phyloP scores from a whole-genome alignment of 768 basidiomycete species.

The Boletales sp. region DNA sequence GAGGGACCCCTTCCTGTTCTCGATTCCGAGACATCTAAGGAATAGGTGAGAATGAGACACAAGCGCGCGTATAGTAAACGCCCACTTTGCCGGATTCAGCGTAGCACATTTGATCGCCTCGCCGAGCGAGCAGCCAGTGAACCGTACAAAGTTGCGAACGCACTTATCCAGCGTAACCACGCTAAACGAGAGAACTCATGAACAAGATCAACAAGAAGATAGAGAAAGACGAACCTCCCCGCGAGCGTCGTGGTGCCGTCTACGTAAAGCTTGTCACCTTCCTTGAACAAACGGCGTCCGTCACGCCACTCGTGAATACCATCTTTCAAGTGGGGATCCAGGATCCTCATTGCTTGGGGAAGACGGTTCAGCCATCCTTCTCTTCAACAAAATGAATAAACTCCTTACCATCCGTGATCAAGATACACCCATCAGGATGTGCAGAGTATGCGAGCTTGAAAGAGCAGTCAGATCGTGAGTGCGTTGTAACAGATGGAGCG shows the following conservation, averaged over 20 bases:
- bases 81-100: slow-evolving; percentile 76
- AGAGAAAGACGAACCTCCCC: slow-evolving; percentile 56
- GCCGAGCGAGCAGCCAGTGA: slow-evolving; percentile 79
- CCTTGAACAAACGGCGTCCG: slow-evolving; percentile 74
- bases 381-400: not conserved
- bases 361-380: not conserved
- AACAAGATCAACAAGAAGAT: not conserved
- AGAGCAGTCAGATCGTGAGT: not conserved
- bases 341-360: slow-evolving; percentile 70
- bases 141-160: slow-evolving; percentile 79
- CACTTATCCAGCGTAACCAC: slow-evolving; percentile 83
- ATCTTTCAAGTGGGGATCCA: slow-evolving; percentile 81
- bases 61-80: not conserved
- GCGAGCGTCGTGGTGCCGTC: slow-evolving; percentile 87
- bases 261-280: slow-evolving; percentile 75
- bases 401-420: slow-evolving; percentile 81
- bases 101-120: slow-evolving; percentile 87
- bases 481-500: not conserved
- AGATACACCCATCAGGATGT: slow-evolving; percentile 79
- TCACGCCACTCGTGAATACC: slow-evolving; percentile 89
- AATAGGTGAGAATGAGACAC: not conserved
- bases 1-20: slow-evolving; percentile 76
- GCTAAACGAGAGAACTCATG: slow-evolving; percentile 32
- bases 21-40: slow-evolving; percentile 69
- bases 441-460: slow-evolving; percentile 76